Conservation (phyloP, 2,329 filamentous ascomycete genomes). For the Fusarium transvaalense region DNA sequence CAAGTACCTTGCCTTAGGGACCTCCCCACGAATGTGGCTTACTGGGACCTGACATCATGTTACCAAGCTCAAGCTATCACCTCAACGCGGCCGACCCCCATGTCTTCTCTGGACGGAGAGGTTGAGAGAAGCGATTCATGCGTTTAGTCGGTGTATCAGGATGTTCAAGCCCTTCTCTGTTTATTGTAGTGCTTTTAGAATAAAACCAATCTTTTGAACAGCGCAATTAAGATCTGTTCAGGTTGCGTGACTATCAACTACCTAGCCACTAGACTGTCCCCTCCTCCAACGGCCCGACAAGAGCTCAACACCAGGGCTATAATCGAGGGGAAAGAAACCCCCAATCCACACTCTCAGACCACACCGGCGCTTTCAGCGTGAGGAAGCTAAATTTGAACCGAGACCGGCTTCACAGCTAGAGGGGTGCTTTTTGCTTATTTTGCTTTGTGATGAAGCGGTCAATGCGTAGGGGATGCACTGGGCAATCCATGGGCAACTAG, state of each 20-base stretch:
- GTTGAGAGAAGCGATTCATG: slow-evolving; percentile 13
- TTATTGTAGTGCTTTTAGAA: not conserved
- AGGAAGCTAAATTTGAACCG: slow-evolving; percentile 4
- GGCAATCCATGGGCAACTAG: not conserved
- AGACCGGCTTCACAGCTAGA: slow-evolving; percentile 6
- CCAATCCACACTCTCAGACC: slow-evolving; percentile 29
- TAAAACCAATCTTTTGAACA: not conserved
- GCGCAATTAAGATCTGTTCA: not conserved
- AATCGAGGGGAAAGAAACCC: slow-evolving; percentile 24
- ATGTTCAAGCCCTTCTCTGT: not conserved
- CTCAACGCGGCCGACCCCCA: slow-evolving; percentile 32
- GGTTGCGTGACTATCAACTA: slow-evolving; percentile 25
- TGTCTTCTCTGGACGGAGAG: slow-evolving; percentile 18
- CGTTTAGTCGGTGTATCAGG: slow-evolving; percentile 35
- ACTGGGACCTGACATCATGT: slow-evolving; percentile 48
- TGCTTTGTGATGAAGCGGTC: slow-evolving; percentile 37
- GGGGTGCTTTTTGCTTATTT: slow-evolving; percentile 17
- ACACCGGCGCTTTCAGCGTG: slow-evolving; percentile 17
- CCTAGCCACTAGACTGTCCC: slow-evolving; percentile 21
- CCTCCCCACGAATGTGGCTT: slow-evolving; percentile 42
- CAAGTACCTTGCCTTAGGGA: slow-evolving; percentile 31
- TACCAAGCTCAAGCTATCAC: slow-evolving; percentile 36
- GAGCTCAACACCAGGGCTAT: slow-evolving; percentile 36
- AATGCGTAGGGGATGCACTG: not conserved
- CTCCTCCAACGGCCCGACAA: slow-evolving; percentile 42